Conservation (phyloP, 768 basidiomycete genomes). For the Boletus tomentosulus region DNA sequence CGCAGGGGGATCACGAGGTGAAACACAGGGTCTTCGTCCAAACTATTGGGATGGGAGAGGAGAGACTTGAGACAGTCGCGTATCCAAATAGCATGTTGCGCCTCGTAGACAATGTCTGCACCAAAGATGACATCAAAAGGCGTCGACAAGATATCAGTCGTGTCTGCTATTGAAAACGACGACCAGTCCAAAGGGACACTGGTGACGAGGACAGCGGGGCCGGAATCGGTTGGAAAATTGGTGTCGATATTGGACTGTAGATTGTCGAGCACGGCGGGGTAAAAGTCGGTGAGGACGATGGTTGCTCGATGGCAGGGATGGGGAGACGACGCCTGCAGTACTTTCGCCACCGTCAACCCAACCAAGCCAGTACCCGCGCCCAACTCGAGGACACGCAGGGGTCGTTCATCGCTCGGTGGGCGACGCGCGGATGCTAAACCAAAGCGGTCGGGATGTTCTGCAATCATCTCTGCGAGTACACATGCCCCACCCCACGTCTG, state of each 20-base stretch:
- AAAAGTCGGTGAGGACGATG: constrained; percentile 47
- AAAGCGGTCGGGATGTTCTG: constrained; percentile 51
- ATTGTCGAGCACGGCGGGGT: constrained; percentile 46
- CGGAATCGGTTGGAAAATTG: constrained; percentile 28
- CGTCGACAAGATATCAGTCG: constrained; percentile 24
- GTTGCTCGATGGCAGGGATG: constrained; percentile 1
- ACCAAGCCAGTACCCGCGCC: constrained; percentile 59
- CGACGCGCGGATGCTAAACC: constrained; percentile 27
- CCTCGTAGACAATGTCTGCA: constrained; percentile 54
- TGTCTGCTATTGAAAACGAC: constrained; percentile 10
- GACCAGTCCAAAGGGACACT: constrained; percentile 41
- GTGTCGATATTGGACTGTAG: constrained; percentile 39
- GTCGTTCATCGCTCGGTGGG: not conserved
- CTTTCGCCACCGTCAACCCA: constrained; percentile 37
- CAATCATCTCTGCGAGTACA: constrained; percentile 72
- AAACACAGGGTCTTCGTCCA: constrained; percentile 35
- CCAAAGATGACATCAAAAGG: constrained; percentile 50
- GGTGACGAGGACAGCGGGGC: constrained; percentile 15
- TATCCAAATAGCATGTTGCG: constrained; percentile 46
- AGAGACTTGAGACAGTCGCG: constrained; percentile 37
- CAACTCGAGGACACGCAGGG: constrained; percentile 46
- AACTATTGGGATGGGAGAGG: constrained; percentile 27
- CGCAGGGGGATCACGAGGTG: constrained; percentile 79
- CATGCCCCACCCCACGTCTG: constrained; percentile 90
- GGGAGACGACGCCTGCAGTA: constrained; percentile 15